These are phyloP conservation scores for Pseudogymnoascus sp. DNA, from an alignment of 2,329 filamentous ascomycete genomes.

Conservation along the genomic window DNA sequence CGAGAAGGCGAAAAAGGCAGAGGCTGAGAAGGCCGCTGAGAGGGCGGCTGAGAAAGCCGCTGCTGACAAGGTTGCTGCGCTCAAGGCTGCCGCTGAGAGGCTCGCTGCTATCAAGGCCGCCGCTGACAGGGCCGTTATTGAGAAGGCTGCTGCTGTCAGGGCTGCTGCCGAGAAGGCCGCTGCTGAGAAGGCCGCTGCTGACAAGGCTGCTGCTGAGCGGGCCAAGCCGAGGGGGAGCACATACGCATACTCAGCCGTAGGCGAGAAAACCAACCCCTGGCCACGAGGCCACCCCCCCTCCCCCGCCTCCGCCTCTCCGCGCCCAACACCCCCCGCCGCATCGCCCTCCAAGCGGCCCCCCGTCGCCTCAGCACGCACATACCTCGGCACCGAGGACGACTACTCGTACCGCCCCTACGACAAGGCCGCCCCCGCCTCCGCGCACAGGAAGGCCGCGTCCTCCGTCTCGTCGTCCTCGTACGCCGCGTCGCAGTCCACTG, in stretches of 20 bases:
- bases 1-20: constrained; percentile 15
- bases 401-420: constrained; percentile 76
- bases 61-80: constrained; percentile 23
- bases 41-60: constrained; percentile 39
- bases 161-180: constrained; percentile 17
- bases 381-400: constrained; percentile 54
- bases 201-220: constrained; percentile 22
- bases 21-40: constrained; percentile 27
- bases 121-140: constrained; percentile 12
- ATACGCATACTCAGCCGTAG: constrained; percentile 58
- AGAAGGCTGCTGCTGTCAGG: constrained; percentile 14
- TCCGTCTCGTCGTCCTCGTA: constrained; percentile 80
- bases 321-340: constrained; percentile 20
- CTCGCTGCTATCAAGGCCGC: constrained; percentile 14
- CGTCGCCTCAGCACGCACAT: constrained; percentile 46
- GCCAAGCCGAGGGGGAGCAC: constrained; percentile 29
- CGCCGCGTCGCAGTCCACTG: constrained; percentile 73
- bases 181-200: constrained; percentile 19
- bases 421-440: constrained; percentile 48
- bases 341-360: constrained; percentile 36
- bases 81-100: constrained; percentile 18
- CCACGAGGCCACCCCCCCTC: constrained; percentile 49
- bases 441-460: constrained; percentile 56
- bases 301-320: constrained; percentile 24
- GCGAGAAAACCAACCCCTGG: constrained; percentile 64